phyloP scores from a whole-genome alignment of 352 stramenopile genomes.

The Thraustochytrium striatum region DNA sequence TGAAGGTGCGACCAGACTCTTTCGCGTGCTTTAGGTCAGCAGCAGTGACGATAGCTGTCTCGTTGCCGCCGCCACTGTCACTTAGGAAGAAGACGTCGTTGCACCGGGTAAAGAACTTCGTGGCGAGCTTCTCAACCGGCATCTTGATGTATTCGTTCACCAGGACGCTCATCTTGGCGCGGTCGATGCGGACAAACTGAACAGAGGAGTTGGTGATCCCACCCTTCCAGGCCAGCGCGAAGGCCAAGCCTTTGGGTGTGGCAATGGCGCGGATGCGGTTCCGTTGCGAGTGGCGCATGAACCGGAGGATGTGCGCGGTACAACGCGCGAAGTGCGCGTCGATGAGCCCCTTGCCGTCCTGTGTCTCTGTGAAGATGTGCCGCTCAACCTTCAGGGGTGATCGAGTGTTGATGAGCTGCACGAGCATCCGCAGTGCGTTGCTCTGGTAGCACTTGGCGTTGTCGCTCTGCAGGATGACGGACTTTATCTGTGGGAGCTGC shows the following conservation, averaged over 20 bases:
- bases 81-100: neutral
- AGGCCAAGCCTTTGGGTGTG: neutral
- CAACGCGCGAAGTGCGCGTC: neutral
- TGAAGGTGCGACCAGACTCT: neutral
- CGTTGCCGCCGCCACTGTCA: neutral
- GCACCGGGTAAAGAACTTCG: neutral
- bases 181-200: neutral
- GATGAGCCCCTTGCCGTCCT: too few species aligned
- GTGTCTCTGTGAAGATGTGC: neutral
- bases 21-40: neutral
- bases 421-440: neutral
- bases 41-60: neutral
- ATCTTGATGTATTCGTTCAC: neutral
- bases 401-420: neutral
- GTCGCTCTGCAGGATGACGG: neutral
- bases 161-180: neutral
- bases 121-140: neutral
- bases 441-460: neutral
- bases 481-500: neutral
- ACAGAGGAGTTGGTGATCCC: neutral
- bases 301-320: neutral
- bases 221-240: neutral
- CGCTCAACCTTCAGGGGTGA: neutral
- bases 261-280: neutral
- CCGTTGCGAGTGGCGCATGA: neutral